Base-by-base conservation (phyloP, 2,329 filamentous ascomycete genomes). In the Pestalotiopsis sp. region DNA sequence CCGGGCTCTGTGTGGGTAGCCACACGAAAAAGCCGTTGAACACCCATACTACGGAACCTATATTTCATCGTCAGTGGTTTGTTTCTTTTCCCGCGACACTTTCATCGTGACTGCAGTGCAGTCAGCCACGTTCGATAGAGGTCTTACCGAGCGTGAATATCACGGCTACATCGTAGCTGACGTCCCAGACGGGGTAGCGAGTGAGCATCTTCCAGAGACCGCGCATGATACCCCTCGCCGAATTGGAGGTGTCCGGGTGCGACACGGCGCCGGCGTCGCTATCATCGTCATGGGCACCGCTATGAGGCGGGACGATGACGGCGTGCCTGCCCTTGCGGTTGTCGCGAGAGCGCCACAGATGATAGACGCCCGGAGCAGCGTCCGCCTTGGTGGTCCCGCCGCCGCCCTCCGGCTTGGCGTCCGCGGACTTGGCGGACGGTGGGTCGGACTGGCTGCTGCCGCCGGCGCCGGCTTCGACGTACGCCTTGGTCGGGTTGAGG, bases 11-110 rank as follows among this genome's bases (percentile, higher is more conserved):
- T 1, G 90, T 78, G 0, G 91, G 91, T 1, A 92, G 81, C 82
- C 86, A 91, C 4, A 85, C 85, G 74, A 92, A 92, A 76, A 90
- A 91, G 1, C 85, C 84, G 74, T 92, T 92, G 69, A 89, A 75
- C 1, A 86, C 82, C 86, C 87, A 89, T 36, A 89, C 79, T 0
- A 84, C 73, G 0, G 84, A 88, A 0, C 81, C 77, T 68, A 11
- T 36, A 9, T 17, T 11, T 52, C 62, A 49, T 6, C 6, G 31
- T 25, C 2, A 17, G 23, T 5, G 3, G 25, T 17, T 23, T 9
- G 20, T 12, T 17, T 36, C 2, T 27, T 61, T 61, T 27, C 11
- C 17, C 11, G 25, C 17, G 9, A 31, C 13, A 14, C 3, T 36
- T 14, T 14, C 27, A 63, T 23, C 17, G 14, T 20, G 31, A 36